These are phyloP conservation scores for Sclerotinia borealis DNA, from an alignment of 2,329 filamentous ascomycete genomes.

Conservation along the genomic window DNA sequence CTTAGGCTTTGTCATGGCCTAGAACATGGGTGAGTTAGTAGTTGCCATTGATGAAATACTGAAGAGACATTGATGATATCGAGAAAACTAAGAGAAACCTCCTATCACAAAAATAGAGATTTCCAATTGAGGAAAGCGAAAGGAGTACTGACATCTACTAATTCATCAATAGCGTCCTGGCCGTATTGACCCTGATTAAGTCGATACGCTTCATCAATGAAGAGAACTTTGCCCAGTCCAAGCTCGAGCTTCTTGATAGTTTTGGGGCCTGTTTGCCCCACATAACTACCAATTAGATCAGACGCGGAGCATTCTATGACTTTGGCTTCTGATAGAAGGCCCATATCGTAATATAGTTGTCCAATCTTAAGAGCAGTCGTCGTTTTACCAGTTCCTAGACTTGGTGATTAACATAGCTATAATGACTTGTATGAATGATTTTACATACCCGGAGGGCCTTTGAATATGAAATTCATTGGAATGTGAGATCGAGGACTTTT, in stretches of 20 bases:
- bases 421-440: too few relatives aligned
- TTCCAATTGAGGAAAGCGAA: too few relatives aligned
- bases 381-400: slow-evolving; percentile 62
- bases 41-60: not conserved
- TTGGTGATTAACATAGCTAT: not conserved
- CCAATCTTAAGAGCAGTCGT: slow-evolving; percentile 69
- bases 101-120: too few relatives aligned
- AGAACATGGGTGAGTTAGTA: not conserved
- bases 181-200: slow-evolving; percentile 44
- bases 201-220: slow-evolving; percentile 54
- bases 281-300: slow-evolving; percentile 61
- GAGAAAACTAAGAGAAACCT: too few relatives aligned
- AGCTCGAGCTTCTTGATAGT: slow-evolving; percentile 51
- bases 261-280: slow-evolving; percentile 66
- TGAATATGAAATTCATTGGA: slow-evolving; percentile 54
- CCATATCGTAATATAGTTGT: slow-evolving; percentile 69
- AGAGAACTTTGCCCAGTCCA: slow-evolving; percentile 47
- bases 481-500: slow-evolving; percentile 46
- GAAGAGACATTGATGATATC: too few relatives aligned
- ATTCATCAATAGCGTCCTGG: slow-evolving; percentile 67
- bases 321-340: slow-evolving; percentile 53
- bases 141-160: slow-evolving; percentile 40
- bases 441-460: slow-evolving; percentile 49
- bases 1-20: slow-evolving; percentile 38
- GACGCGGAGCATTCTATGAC: slow-evolving; percentile 62